Base-by-base conservation (phyloP, 106 monocot genomes). In the Gastrodia elata region DNA sequence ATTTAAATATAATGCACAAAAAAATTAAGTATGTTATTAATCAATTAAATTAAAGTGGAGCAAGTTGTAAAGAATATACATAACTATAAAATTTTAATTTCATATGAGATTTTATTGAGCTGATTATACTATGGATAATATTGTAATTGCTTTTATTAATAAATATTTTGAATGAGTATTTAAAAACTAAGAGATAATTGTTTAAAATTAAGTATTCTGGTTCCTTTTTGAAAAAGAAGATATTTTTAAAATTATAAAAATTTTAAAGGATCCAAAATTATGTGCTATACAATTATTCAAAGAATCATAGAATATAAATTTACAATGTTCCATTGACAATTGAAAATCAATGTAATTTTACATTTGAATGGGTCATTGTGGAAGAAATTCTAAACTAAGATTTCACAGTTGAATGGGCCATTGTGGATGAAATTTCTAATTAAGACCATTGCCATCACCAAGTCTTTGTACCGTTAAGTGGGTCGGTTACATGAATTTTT, bases 191-290 rank as follows among this genome's bases (percentile, higher is more conserved):
- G 44, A 52, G 49, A 22, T 22, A 52, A 52, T 20, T 52, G 20
- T 20, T 52, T n/a, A n/a, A n/a, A 52, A 6, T n/a, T n/a, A 52
- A 22, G n/a, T 2, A 52, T n/a, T 52, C 22, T 5, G 20, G 4
- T n/a, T 20, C 22, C 49, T n/a, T n/a, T n/a, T n/a, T n/a, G n/a
- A n/a, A n/a, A n/a, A n/a, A n/a, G n/a, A n/a, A n/a, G 22, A 52
- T 52, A 52, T 52, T 52, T 52, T 52, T 52, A 52, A 22, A 52
- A 52, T 52, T 52, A 52, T 52, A n/a, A 52, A 16, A 20, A 48
- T 48, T 48, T 16, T 48, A 48, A 15, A 48, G 3, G 11, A 11
- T 16, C 20, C 11, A 48, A 48, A 1, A 16, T 48, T 48, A 48
- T 1, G 14, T 16, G 46, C 20, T 13, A 48, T 48, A 48, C 46